These are phyloP conservation scores for Trichoderma simmonsii DNA, from an alignment of 2,329 filamentous ascomycete species.

Conservation along the genomic window DNA sequence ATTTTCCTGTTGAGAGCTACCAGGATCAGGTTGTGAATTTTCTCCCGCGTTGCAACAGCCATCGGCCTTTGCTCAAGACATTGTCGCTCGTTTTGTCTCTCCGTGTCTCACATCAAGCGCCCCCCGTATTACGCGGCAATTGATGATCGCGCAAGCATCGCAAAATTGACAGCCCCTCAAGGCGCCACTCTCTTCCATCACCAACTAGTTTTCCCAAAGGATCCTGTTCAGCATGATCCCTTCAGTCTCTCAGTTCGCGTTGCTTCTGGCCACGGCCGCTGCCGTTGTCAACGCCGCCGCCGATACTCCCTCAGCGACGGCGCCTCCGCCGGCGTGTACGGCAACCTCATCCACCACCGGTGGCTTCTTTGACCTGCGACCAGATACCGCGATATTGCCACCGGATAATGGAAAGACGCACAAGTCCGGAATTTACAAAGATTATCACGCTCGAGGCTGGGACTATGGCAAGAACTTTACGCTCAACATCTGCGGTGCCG, in stretches of 20 bases:
- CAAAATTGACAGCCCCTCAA: not conserved
- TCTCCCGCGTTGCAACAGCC: not conserved
- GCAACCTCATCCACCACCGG: constrained; percentile 54
- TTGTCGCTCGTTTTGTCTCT: constrained; percentile 9
- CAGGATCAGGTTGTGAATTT: not conserved
- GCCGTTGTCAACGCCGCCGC: constrained; percentile 36
- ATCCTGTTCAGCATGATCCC: not conserved
- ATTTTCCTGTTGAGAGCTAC: not conserved
- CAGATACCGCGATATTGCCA: constrained; percentile 47
- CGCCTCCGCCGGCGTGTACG: constrained; percentile 50
- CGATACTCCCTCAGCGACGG: constrained; percentile 40
- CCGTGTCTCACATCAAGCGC: not conserved
- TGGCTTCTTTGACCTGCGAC: constrained; percentile 58
- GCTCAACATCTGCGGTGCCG: constrained; percentile 74
- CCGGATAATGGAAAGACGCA: constrained; percentile 43
- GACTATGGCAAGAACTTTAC: constrained; percentile 82
- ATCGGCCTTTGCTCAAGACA: not conserved
- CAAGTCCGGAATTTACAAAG: constrained; percentile 41
- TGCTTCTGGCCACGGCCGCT: constrained; percentile 37
- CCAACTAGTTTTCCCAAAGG: not conserved
- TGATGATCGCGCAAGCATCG: constrained; percentile 8
- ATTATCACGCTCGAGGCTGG: constrained; percentile 66
- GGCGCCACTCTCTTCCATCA: not conserved
- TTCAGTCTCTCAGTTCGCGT: constrained; percentile 24
- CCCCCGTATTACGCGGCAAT: constrained; percentile 7